phyloP scores from a whole-genome alignment of 2,329 filamentous ascomycete species.

The Colletotrichum musicola region DNA sequence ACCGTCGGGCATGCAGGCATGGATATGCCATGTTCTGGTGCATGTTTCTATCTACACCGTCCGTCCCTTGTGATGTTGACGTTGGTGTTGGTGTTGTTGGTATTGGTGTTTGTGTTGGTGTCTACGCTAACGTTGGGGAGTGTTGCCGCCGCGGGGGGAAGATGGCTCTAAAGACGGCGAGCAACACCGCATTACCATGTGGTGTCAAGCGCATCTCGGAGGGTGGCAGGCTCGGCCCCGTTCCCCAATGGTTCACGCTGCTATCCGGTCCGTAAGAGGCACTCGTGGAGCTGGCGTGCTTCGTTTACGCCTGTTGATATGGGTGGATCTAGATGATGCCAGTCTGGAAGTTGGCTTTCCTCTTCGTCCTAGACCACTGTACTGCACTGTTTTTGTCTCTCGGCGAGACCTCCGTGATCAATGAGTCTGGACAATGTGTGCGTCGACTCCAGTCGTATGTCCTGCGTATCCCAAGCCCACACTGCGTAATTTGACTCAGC shows the following conservation, averaged over 20 bases:
- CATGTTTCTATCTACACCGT: not conserved
- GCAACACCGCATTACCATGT: not conserved
- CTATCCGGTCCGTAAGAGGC: constrained; percentile 16
- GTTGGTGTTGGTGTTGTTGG: not conserved
- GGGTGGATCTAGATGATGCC: not conserved
- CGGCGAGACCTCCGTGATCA: not conserved
- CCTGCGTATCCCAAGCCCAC: constrained; percentile 12
- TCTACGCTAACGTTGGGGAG: too few relatives aligned
- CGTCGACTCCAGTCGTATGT: not conserved
- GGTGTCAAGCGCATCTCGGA: not conserved
- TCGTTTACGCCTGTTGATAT: not conserved
- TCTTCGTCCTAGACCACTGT: not conserved
- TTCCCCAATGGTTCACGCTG: constrained; percentile 33
- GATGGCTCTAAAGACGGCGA: not conserved
- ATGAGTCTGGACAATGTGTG: constrained; percentile 13
- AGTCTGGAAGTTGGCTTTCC: constrained; percentile 3
- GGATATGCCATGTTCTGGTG: not conserved
- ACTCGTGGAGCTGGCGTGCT: not conserved
- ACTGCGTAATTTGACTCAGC: not conserved
- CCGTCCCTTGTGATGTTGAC: not conserved
- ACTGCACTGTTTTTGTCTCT: not conserved
- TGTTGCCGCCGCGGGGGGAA: not conserved
- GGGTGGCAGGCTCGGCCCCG: not conserved
- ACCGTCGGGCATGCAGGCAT: not conserved
- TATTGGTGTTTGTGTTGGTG: not conserved